phyloP scores from a whole-genome alignment of 2,329 filamentous ascomycete species.

The Cordyceps tenuipes region DNA sequence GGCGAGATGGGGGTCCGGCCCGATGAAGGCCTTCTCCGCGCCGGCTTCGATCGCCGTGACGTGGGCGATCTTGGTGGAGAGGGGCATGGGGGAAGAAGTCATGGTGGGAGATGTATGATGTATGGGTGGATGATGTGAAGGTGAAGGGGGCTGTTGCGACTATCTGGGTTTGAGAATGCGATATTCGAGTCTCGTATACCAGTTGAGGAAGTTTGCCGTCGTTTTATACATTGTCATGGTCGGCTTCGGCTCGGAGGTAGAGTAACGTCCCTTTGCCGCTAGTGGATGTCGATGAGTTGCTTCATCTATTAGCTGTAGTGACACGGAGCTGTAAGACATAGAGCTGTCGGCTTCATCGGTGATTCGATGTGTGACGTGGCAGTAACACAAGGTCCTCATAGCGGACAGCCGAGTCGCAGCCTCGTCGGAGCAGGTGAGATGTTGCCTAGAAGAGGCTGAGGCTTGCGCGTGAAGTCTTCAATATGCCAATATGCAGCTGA shows the following conservation, averaged over 20 bases:
- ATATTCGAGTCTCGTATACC: no score
- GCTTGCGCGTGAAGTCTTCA: no score
- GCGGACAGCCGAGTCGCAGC: no score
- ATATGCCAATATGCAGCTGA: no score
- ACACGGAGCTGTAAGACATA: no score
- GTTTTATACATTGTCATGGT: neutral
- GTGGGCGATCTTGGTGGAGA: slow-evolving; percentile 12
- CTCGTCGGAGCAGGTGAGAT: no score
- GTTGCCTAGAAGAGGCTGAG: no score
- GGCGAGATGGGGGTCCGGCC: slow-evolving; percentile 17
- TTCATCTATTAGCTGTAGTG: no score
- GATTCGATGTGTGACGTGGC: no score
- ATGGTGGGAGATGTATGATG: neutral
- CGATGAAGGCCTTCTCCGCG: neutral
- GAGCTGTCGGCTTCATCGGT: no score
- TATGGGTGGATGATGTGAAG: neutral
- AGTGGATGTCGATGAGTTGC: neutral
- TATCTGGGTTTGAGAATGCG: neutral
- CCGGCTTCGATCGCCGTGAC: neutral
- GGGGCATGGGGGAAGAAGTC: neutral
- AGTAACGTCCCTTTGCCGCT: neutral
- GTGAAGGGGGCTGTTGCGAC: neutral
- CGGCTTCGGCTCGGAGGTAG: slow-evolving; percentile 4
- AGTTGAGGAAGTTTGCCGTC: neutral
- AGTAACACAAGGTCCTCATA: no score